Base-by-base conservation (phyloP, 345 rosid species). In the Rhodamnia rubescens region DNA sequence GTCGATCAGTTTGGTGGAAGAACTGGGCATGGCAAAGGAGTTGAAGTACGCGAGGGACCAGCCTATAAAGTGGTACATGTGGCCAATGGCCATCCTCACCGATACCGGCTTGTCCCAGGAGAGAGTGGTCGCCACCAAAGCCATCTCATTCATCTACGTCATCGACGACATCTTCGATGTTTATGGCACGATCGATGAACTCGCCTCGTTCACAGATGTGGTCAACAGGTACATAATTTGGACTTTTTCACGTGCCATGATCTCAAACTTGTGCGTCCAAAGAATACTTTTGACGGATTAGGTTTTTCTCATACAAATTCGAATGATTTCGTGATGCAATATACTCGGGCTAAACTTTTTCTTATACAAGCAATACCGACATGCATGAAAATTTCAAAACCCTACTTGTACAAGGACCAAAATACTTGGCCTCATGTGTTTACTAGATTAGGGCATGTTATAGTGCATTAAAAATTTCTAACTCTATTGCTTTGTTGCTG, bases 141-240 rank as follows among this genome's bases (percentile, higher is more conserved):
- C 75, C 74, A 83, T 83, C 36, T 83, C 88, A 22, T 49, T 86
- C 36, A n/a, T 86, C 83, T 86, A 86, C 83, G 12, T 74, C 56
- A 74, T 86, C 21, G 85, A 86, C 47, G 88, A 86, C 74, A 83
- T 86, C 21, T 86, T 86, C 22, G 88, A 86, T 11, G 85, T 86
- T 4, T 74, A 83, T 11, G 85, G 85, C 54, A 83, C 74, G 26
- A 81, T 83, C 7, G 85, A 83, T 32, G 83, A 86, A 1, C 88
- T 86, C 53, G 44, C 50, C 20, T 29, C 75, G 55, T 86, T 86
- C 55, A 6, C 74, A 5, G 55, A 83, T 18, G 85, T 81, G 22
- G 50, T 86, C 75, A 32, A 69, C 11, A 83, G 88, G 88, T 86
- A 27, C 40, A 15, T 61, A 61, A 27, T 61, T 27, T 61, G 40